These are phyloP conservation scores for Colletotrichum musae DNA, from an alignment of 2,329 filamentous ascomycete genomes.

Conservation along the genomic window DNA sequence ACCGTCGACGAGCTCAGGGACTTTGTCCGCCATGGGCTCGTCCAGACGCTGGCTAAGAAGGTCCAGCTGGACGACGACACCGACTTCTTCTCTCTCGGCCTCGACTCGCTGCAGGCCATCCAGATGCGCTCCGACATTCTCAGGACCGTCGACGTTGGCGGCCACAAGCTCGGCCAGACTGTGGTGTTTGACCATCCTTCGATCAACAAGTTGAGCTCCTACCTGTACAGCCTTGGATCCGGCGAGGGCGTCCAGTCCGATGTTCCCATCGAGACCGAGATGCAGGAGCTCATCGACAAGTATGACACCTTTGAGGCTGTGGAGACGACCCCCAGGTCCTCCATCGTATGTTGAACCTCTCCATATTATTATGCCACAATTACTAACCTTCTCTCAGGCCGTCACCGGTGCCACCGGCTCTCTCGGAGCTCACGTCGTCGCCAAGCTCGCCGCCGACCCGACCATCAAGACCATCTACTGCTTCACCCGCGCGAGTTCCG, in stretches of 20 bases:
- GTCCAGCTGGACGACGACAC: constrained; percentile 53
- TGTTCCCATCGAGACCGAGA: constrained; percentile 48
- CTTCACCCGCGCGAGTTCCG: constrained; percentile 61
- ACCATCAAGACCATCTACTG: constrained; percentile 68
- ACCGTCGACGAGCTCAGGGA: constrained; percentile 48
- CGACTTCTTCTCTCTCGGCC: constrained; percentile 71
- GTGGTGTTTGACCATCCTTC: constrained; percentile 72
- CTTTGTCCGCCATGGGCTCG: constrained; percentile 52
- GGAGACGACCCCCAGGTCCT: not conserved
- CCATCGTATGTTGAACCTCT: constrained; percentile 25
- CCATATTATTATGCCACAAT: no score
- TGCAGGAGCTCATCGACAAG: constrained; percentile 45
- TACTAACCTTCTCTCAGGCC: constrained; percentile 48
- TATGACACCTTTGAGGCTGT: constrained; percentile 34
- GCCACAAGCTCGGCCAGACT: constrained; percentile 65
- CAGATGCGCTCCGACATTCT: constrained; percentile 67
- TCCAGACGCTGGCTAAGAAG: constrained; percentile 44
- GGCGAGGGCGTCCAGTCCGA: constrained; percentile 50
- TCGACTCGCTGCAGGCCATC: constrained; percentile 73
- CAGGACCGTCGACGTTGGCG: constrained; percentile 63
- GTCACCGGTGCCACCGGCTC: constrained; percentile 78
- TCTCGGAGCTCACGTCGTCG: constrained; percentile 72
- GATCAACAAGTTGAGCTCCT: constrained; percentile 59
- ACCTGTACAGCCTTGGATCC: constrained; percentile 59
- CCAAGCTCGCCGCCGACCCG: constrained; percentile 70